phyloP scores from a whole-genome alignment of 495 filamentous ascomycete species.

The Talaromyces proteolyticus region DNA sequence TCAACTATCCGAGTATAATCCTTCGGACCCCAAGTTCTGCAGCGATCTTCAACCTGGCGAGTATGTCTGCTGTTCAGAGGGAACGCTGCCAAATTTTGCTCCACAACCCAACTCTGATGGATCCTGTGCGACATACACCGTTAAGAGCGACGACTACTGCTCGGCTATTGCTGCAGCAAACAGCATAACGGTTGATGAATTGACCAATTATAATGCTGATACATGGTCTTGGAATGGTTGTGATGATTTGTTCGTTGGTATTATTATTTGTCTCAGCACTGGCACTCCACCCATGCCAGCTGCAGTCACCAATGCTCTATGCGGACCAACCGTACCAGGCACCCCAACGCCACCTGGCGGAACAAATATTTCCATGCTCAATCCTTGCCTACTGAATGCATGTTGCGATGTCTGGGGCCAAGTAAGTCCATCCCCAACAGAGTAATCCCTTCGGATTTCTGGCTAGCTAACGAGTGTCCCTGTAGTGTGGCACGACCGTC shows the following conservation, averaged over 20 bases:
- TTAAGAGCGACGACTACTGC: conserved; percentile 24
- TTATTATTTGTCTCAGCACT: conserved; percentile 42
- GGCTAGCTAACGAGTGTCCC: too few species aligned
- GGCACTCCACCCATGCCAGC: conserved; percentile 42
- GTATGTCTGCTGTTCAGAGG: conserved; percentile 45
- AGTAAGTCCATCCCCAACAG: too few species aligned
- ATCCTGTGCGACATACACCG: conserved; percentile 28
- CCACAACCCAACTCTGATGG: conserved; percentile 37
- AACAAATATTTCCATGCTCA: conserved; percentile 12
- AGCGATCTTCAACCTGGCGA: too few species aligned
- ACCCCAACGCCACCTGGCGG: conserved; percentile 11
- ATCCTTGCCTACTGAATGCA: conserved; percentile 20
- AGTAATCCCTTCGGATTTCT: too few species aligned
- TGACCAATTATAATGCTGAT: conserved; percentile 25
- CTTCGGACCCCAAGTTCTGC: too few species aligned
- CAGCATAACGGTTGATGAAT: conserved; percentile 20
- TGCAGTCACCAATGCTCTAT: conserved; percentile 25
- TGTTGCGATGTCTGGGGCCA: conserved; percentile 35
- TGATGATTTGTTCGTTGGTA: conserved; percentile 13
- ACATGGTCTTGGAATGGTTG: conserved; percentile 47
- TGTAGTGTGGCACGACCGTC: background rate
- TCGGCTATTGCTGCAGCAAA: conserved; percentile 15
- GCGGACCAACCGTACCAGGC: conserved; percentile 37
- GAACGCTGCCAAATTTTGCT: conserved; percentile 24
- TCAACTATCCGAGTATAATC: too few species aligned